These are phyloP conservation scores for Eucalyptus camaldulensis DNA, from an alignment of 345 rosid species.

Conservation along the genomic window DNA sequence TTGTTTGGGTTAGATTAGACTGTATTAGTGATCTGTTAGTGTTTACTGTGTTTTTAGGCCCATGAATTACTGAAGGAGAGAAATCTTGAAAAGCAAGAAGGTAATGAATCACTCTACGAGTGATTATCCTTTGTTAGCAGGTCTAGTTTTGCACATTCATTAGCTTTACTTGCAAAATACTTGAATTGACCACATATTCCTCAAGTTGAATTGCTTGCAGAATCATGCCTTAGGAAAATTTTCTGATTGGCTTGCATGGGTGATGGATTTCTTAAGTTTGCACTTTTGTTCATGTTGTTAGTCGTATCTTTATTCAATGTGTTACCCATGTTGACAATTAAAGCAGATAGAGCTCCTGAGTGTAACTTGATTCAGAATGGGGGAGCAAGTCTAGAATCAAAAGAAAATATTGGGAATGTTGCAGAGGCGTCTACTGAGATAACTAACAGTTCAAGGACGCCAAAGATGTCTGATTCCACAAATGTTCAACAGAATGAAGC, in stretches of 20 bases:
- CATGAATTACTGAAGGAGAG: constrained; percentile 59
- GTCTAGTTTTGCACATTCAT: not conserved
- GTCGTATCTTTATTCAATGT: not conserved
- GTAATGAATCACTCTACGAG: not conserved
- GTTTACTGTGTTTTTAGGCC: constrained; percentile 39
- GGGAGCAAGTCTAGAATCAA: constrained; percentile 15
- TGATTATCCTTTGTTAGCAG: not conserved
- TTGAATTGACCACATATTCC: not conserved
- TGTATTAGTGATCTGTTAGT: not conserved
- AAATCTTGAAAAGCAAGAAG: constrained; percentile 48
- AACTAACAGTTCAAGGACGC: constrained; percentile 2
- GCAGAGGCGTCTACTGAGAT: constrained; percentile 13
- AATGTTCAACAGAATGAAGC: constrained; percentile 3
- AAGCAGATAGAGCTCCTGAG: constrained; percentile 13
- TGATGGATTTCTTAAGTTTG: not conserved
- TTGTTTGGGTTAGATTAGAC: not conserved
- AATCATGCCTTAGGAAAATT: not conserved
- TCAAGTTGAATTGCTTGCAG: not conserved
- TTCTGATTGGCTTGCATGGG: not conserved
- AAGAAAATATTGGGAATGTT: constrained; percentile 8
- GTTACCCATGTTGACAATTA: not conserved
- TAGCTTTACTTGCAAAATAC: not conserved
- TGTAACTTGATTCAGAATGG: constrained; percentile 3
- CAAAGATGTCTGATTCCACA: constrained; percentile 5
- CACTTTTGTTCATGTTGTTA: not conserved